Evolutionary conservation across 2,329 filamentous ascomycete genomes (phyloP).

Genomic region (Elsinoe fawcettii): DNA sequence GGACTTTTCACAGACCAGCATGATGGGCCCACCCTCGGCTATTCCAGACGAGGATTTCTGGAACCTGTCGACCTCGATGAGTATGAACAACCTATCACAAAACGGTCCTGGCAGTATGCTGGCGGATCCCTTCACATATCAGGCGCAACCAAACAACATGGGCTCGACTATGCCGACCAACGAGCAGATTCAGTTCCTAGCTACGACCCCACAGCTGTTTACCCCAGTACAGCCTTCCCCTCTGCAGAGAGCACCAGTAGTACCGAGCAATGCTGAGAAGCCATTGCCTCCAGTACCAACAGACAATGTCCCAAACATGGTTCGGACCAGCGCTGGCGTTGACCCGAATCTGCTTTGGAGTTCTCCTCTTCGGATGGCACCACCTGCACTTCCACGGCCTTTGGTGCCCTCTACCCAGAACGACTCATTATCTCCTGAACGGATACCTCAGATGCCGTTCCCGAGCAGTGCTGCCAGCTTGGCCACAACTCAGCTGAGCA

Average conservation of each 20-base stretch:
- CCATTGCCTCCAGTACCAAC: slow-evolving; percentile 10
- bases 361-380: slow-evolving; percentile 22
- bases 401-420: slow-evolving; percentile 7
- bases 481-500: slow-evolving; percentile 4
- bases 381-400: slow-evolving; percentile 1
- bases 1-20: slow-evolving; percentile 6
- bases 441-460: slow-evolving; percentile 12
- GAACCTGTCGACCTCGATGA: slow-evolving; percentile 9
- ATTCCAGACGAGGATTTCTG: slow-evolving; percentile 8
- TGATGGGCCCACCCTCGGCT: neutral
- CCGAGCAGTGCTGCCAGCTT: slow-evolving; percentile 6
- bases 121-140: slow-evolving; percentile 14
- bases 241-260: slow-evolving; percentile 11
- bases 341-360: slow-evolving; percentile 40
- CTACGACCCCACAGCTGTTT: slow-evolving; percentile 12
- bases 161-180: neutral
- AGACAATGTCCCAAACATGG: slow-evolving; percentile 19
- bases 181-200: slow-evolving; percentile 11
- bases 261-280: slow-evolving; percentile 14
- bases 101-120: neutral
- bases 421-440: slow-evolving; percentile 12
- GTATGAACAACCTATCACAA: slow-evolving; percentile 10
- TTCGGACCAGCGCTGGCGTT: slow-evolving; percentile 33
- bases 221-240: slow-evolving; percentile 1
- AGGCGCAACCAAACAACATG: neutral